Base-by-base conservation (phyloP, 1,139 yeast genomes). In the Saccharomycopsis phalli region DNA sequence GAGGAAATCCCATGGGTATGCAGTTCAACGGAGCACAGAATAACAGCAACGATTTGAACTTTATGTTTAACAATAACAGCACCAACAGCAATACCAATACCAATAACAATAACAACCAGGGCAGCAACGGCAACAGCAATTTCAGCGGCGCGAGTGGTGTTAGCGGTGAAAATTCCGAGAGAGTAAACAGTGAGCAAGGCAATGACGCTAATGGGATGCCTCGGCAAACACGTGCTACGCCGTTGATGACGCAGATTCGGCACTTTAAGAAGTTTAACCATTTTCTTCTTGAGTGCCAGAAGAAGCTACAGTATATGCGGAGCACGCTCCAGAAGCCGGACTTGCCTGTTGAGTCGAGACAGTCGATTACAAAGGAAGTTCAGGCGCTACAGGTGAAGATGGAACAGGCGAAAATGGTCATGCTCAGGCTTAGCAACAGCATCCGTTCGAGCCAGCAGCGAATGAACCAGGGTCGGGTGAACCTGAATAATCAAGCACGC, bases 171-270 rank as follows among this genome's bases (percentile, higher is more conserved):
- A n/a, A n/a, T n/a, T n/a, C n/a, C n/a, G n/a, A n/a, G n/a, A n/a
- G n/a, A n/a, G n/a, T n/a, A n/a, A 22, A 22, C 6, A 22, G 25
- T 22, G 25, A 6, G 10, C 8, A 10, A 22, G 10, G 25, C 25
- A 22, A 6, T 10, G 25, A 22, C 25, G 10, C 6, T 6, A 6
- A 6, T 22, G 25, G 25, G 8, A 10, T 6, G 25, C 10, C 25
- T 22, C 25, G 10, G 25, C 6, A 6, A 10, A 6, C 25, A 10
- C 8, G 8, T 6, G 25, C 25, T 22, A 6, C 17, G 11, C 39
- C 46, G n/a, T 37, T 42, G 17, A 39, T 42, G 42, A 37, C 31
- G 30, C 43, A 42, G 22, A 39, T 42, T 6, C 43, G 40, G 20
- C 23, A 42, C 13, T 27, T 39, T 14, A 36, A 31, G 22, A 37